Evolutionary conservation across 2,329 filamentous ascomycete genomes (phyloP), one percentile per base, ranked within the genome.

Genomic region (Fusarium secorum): DNA sequence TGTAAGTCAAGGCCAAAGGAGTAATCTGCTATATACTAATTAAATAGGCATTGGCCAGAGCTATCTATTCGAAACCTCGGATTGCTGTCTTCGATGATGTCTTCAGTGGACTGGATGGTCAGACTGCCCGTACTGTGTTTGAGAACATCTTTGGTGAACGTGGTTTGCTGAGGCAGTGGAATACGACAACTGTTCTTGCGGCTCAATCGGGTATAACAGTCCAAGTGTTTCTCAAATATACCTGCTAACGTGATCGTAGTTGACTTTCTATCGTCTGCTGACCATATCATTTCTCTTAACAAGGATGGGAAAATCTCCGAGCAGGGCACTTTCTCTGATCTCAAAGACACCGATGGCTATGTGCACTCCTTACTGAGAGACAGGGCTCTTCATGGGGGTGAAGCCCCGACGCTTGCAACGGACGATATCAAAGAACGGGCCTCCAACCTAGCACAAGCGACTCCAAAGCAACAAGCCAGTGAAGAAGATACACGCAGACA

Each of bases 81-180:
- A 56, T 81, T 3, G 76, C 78, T 8, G 41, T 83, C 1, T 76
- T 83, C 9, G 81, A 83, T 26, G 81, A 83, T 57, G 65, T 82
- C 8, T 80, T 83, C 20, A 81, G 79, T 46, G 80, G 80, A 1
- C 69, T 83, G 2, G 81, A 83, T 48, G 74, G 73, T 8, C 72
- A 77, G 15, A 83, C 82, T 10, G 75, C 78, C 4, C 70, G 68
- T 11, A 58, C 53, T 7, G 73, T 83, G 4, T 81, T 80, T n/a
- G 64, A 61, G 3, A 74, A 75, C 9, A 54, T 80, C 28, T 79
- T 81, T 22, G 48, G 48, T 7, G 58, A 71, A 39, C 52, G 62
- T 17, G 81, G 78, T 2, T 57, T 80, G 4, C 58, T 81, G 0
- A 71, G 75, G 10, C 60, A 57, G 45, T 77, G 75, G 61, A 73